phyloP scores from a whole-genome alignment of 73 alveolate genomes.

The Tetrahymena thermophila region DNA sequence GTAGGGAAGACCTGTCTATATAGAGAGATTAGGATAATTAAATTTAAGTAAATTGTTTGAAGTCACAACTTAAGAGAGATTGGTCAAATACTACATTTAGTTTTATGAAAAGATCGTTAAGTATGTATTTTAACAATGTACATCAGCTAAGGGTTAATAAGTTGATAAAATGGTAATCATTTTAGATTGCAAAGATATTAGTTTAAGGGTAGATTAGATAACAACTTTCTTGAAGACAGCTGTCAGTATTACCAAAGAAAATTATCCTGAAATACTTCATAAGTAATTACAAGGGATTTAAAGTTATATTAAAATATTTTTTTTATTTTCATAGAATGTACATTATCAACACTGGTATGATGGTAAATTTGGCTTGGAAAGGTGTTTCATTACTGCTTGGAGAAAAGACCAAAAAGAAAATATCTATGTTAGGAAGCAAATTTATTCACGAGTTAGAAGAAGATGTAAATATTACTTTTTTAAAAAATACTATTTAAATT shows the following conservation, averaged over 20 bases:
- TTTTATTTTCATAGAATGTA: background rate
- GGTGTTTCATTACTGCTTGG: background rate
- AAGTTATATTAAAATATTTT: background rate
- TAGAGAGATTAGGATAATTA: slow-evolving; percentile 52
- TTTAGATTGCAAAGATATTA: background rate
- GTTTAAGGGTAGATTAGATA: background rate
- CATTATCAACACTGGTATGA: background rate
- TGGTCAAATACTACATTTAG: slow-evolving; percentile 45
- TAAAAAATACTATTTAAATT: too few species aligned
- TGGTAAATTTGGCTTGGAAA: background rate
- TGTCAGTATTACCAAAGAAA: background rate
- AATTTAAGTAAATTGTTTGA: slow-evolving; percentile 47
- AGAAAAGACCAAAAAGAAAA: background rate
- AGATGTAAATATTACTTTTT: background rate
- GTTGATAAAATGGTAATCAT: background rate
- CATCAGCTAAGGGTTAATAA: background rate
- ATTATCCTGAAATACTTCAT: background rate
- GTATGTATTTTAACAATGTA: background rate
- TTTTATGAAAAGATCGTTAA: background rate
- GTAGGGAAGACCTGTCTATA: slow-evolving; percentile 52
- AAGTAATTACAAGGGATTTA: background rate
- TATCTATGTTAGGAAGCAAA: background rate
- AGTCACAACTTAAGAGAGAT: slow-evolving; percentile 54
- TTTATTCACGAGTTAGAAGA: background rate
- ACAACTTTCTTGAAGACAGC: background rate